These are phyloP conservation scores for Platismatia glauca DNA, from an alignment of 495 filamentous ascomycete genomes.

Conservation along the genomic window DNA sequence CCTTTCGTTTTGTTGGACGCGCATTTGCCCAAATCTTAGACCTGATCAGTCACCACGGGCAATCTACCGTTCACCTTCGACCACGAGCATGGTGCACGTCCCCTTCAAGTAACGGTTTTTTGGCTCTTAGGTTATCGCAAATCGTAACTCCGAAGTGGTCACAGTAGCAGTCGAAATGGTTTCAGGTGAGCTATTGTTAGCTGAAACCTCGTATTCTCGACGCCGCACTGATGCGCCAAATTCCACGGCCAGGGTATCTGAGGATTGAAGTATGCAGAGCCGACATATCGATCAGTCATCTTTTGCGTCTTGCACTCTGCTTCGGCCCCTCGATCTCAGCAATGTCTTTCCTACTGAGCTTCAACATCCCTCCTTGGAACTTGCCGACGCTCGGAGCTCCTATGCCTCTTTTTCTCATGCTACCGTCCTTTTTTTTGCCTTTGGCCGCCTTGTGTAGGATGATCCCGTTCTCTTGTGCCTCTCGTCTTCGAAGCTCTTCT, in stretches of 20 bases:
- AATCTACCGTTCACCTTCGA: neutral
- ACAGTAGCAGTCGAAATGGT: neutral
- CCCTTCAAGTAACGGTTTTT: neutral
- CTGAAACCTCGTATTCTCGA: neutral
- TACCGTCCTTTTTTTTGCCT: constrained; percentile 32
- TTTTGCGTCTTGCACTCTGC: constrained; percentile 27
- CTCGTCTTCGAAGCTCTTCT: constrained; percentile 61
- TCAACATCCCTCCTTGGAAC: constrained; percentile 70
- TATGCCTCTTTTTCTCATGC: constrained; percentile 55
- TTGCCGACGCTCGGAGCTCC: constrained; percentile 69
- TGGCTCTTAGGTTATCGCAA: neutral
- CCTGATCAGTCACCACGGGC: neutral
- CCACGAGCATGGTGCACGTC: neutral
- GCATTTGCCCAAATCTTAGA: neutral
- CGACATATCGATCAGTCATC: neutral
- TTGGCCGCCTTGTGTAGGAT: constrained; percentile 60
- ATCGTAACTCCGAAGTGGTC: neutral
- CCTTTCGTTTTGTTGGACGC: neutral
- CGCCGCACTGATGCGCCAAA: neutral
- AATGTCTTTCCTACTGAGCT: constrained; percentile 69
- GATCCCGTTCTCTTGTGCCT: constrained; percentile 85
- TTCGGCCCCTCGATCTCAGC: constrained; percentile 51
- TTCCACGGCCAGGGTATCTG: neutral
- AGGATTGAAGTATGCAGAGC: neutral
- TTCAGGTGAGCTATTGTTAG: neutral